phyloP scores from a whole-genome alignment of 768 basidiomycete genomes.

The Phallus indusiatus region DNA sequence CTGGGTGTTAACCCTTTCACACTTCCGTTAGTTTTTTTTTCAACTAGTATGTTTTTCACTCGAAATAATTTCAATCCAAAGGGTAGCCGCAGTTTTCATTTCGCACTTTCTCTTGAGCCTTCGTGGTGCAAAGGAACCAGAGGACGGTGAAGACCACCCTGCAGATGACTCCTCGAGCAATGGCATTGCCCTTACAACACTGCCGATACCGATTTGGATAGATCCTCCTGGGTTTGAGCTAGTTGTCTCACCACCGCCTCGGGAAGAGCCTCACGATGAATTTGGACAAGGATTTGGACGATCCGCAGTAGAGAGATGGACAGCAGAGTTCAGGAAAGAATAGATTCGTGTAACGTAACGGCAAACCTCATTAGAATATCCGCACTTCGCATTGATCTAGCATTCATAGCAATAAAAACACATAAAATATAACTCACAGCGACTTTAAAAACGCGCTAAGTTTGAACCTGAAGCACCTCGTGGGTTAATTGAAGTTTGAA shows the following conservation, averaged over 20 bases:
- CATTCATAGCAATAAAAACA: neutral
- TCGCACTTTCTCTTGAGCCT: conserved; percentile 2
- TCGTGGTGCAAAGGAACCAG: neutral
- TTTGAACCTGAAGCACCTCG: too few relatives aligned
- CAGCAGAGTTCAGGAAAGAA: neutral
- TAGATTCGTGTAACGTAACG: neutral
- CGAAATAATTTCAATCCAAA: neutral
- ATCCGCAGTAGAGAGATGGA: neutral
- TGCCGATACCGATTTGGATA: neutral
- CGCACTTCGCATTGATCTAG: neutral
- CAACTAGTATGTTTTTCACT: neutral
- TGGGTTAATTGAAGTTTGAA: too few relatives aligned
- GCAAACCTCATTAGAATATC: neutral
- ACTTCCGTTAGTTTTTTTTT: neutral
- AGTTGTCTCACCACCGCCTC: neutral
- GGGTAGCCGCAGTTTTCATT: neutral
- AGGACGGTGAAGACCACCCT: neutral
- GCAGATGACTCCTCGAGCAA: neutral
- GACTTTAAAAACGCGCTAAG: too few relatives aligned
- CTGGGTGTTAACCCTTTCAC: conserved; percentile 2
- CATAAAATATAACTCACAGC: neutral
- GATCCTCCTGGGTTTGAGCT: neutral
- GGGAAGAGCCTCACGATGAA: neutral
- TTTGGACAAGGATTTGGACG: neutral
- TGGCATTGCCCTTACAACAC: neutral